Evolutionary conservation across 2,329 filamentous ascomycete genomes (phyloP).

Genomic region (Rhinocladiella similis): DNA sequence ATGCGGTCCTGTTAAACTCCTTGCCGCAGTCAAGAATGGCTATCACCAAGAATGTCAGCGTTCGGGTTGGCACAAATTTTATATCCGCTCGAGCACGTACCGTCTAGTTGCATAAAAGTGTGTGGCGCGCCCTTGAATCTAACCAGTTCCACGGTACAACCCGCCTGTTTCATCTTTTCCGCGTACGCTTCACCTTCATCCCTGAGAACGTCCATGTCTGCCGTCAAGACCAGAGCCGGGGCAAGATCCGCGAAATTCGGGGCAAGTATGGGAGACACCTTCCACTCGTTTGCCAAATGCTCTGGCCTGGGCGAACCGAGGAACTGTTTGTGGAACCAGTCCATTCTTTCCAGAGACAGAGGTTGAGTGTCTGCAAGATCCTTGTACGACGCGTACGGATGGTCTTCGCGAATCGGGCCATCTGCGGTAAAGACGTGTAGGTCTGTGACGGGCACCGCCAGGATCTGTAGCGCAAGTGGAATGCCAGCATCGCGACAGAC

Average conservation of each 20-base stretch:
- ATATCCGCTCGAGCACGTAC: no score
- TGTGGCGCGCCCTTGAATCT: slow-evolving; percentile 38
- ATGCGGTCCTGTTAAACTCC: background rate
- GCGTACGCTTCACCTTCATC: slow-evolving; percentile 44
- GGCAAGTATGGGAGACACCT: slow-evolving; percentile 43
- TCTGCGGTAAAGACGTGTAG: slow-evolving; percentile 39
- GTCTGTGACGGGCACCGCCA: slow-evolving; percentile 40
- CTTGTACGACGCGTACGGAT: slow-evolving; percentile 41
- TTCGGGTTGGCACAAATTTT: background rate
- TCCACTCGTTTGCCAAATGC: slow-evolving; percentile 41
- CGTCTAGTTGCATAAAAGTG: slow-evolving; percentile 25
- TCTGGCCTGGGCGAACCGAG: slow-evolving; percentile 39
- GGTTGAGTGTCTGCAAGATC: slow-evolving; percentile 40
- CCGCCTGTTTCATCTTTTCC: slow-evolving; percentile 38
- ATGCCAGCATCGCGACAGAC: slow-evolving; percentile 40
- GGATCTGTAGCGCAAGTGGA: slow-evolving; percentile 38
- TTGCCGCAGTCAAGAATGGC: background rate
- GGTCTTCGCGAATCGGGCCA: slow-evolving; percentile 36
- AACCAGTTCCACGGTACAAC: slow-evolving; percentile 35
- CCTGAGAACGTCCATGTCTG: slow-evolving; percentile 39
- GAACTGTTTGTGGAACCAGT: slow-evolving; percentile 41
- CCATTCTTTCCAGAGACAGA: slow-evolving; percentile 40
- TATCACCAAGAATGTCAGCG: background rate
- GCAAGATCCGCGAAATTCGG: slow-evolving; percentile 38
- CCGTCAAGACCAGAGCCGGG: slow-evolving; percentile 41